Base-by-base conservation (phyloP, 495 filamentous ascomycete species). In the Oidiodendron maius region DNA sequence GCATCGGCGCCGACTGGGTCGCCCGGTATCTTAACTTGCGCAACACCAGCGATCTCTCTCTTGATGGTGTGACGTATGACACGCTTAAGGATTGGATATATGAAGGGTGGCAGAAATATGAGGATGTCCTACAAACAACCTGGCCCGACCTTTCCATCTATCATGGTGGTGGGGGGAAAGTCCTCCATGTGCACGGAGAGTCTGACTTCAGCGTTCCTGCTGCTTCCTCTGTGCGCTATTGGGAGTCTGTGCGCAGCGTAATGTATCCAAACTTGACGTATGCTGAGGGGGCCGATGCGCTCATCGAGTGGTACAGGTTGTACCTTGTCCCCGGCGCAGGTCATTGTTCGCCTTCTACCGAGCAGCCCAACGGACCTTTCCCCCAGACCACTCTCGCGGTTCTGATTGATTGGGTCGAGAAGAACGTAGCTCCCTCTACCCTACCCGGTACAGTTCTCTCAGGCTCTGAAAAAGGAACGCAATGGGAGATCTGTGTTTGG, bases 171-270 rank as follows among this genome's bases (percentile, higher is more conserved):
- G 76, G 76, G 16, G 72, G 74, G 9, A 78, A 78, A 56, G 50
- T 79, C 44, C 52, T 77, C 6, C 70, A 69, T 46, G 66, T 64
- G 48, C 74, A 79, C 47, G 74, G 75, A 28, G 72, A 76, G 52
- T 59, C 68, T 2, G 75, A 77, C 51, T 50, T 54, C 35, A 57
- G 56, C 18, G 71, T 78, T 28, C 71, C 74, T 1, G 59, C 71
- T 0, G 69, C 44, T 11, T 71, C 67, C 0, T 75, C 71, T 0
- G 61, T 74, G 4, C 66, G 64, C 17, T 77, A 72, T 49, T 64
- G 65, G 47, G 71, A 79, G 22, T 63, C 72, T 5, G 76, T 80
- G 8, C 64, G 72, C 12, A 57, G 49, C 9, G 58, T 66, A 37
- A 80, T 78, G 76, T 78, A 72, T 51, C 68, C 68, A 0, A 46